Evolutionary conservation across 2,329 filamentous ascomycete genomes (phyloP), one percentile per base, ranked within the genome.

Genomic region (Claviceps pusilla): DNA sequence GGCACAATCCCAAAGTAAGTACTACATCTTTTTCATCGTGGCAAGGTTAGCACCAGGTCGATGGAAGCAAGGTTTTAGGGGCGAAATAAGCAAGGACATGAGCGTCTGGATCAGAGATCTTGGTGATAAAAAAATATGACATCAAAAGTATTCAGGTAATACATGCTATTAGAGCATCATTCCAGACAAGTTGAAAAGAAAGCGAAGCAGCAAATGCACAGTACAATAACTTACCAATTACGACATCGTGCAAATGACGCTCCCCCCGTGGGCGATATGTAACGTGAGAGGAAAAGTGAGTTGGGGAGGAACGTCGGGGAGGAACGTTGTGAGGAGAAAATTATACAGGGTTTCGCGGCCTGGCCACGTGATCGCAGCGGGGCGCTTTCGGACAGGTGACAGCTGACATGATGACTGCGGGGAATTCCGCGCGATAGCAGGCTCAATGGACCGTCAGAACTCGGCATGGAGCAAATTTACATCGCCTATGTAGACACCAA

Each of bases 61-160:
- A 7, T 24, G 31, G 47, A 14, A 33, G 47, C 41, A 48, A 41
- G 14, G 45, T 42, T 29, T 51, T 54, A 52, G 29, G 7, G 52
- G 56, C 51, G 39, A 39, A 51, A 24, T 24, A 54, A 50, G 48
- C 43, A 46, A 24, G 50, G 35, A 14, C 5, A 56, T 43, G 56
- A 51, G 54, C 56, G 58, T 59, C 67, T 68, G 67, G 67, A 65
- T 84, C 80, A 84, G 80, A 83, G 79, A 84, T 84, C 80, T 84
- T 83, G 80, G 80, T 83, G 78, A 81, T 80, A 51, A 77, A 78
- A 77, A 78, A 24, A 24, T 2, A 65, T 75, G 78, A 79, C 78
- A 69, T 48, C 16, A 67, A 37, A 68, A 69, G 64, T 68, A 64
- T 69, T 78, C 75, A 78, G 75, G 71, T 77, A 77, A 77, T 77